Percentiles rank a stretch among this genome's conserved stretches.
Conservation (phyloP, 176 grass and related monocot species). For the Sorghum bicolor region Sorghum_bicolor_NCBIv3 NC_012872.2:72144001-72144500, state of each 20-base stretch:
- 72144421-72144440: neutral
- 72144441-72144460: neutral
- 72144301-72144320: conserved; percentile 64
- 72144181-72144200: conserved; percentile 28
- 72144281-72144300: conserved; percentile 56
- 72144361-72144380: neutral
- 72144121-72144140: neutral
- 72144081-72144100: conserved; percentile 56
- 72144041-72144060: conserved; percentile 13
- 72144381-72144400: neutral
- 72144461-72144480: neutral
- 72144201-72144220: conserved; percentile 35
- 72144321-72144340: conserved; percentile 95
- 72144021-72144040: conserved; percentile 28
- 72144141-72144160: conserved; percentile 20
- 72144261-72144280: conserved; percentile 78
- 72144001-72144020: conserved; percentile 34
- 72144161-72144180: conserved; percentile 24
- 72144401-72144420: conserved; percentile 42
- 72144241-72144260: conserved; percentile 52
- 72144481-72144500: neutral
- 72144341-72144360: conserved; percentile 44
- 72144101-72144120: conserved; percentile 12
- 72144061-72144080: neutral
- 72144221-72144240: conserved; percentile 72